Evolutionary conservation across 106 monocot species (phyloP).

Genomic region (Dendrobium huoshanense): DNA sequence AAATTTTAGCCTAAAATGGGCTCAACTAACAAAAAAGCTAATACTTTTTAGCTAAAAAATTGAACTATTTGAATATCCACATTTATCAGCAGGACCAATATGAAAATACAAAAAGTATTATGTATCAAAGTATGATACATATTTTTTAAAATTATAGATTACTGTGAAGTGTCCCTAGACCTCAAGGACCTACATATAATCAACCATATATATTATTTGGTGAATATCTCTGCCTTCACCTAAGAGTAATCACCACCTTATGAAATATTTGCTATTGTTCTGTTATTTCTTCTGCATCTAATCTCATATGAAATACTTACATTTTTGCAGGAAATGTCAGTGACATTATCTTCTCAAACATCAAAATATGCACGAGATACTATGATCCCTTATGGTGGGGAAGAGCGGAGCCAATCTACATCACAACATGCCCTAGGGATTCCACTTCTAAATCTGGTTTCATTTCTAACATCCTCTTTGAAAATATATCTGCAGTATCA

Average conservation of each 20-base stretch:
- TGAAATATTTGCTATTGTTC: not conserved
- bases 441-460: slow-evolving; percentile 46
- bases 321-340: slow-evolving; percentile 64
- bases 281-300: not conserved
- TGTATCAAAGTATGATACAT: not conserved
- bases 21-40: no score
- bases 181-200: not conserved
- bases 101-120: not conserved
- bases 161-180: no score
- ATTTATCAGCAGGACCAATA: not conserved
- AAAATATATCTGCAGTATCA: slow-evolving; percentile 72
- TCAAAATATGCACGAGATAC: slow-evolving; percentile 84
- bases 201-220: not conserved
- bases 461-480: slow-evolving; percentile 67
- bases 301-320: not conserved
- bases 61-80: not conserved
- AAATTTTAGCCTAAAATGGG: no score
- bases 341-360: slow-evolving; percentile 78
- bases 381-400: slow-evolving; percentile 99
- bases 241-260: not conserved
- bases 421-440: slow-evolving; percentile 77
- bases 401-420: slow-evolving; percentile 91
- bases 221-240: not conserved
- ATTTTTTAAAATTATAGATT: no score
- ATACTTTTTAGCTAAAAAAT: no score